Evolutionary conservation across 2,329 filamentous ascomycete species (phyloP), one percentile per base, ranked within the genome.

Genomic region (Massarina eburnea): DNA sequence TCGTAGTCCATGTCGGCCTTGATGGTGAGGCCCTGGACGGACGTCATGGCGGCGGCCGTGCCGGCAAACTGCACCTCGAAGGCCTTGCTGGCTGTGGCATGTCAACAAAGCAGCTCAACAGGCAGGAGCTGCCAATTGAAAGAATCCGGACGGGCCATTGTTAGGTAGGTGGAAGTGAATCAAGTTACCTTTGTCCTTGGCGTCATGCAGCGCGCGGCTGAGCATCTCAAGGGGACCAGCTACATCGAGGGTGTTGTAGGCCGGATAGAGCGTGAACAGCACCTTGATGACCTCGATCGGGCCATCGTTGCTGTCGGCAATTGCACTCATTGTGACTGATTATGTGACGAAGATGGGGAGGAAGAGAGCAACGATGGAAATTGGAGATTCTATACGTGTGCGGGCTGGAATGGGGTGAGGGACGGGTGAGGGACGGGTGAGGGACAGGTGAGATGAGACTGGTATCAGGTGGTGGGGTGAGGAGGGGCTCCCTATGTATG

Each of bases 1-100:
- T 88, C 86, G 78, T 82, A 90, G 67, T 83, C 79, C 70, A 91
- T 84, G 71, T 94, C 85, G 51, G 87, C 83, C 61, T 82, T 81
- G 70, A 94, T 76, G 58, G 83, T 77, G 64, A 86, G 80, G 56
- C 88, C 88, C 70, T 90, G 79, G 44, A 70, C 70, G 35, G 80
- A 79, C 46, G 73, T 73, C 61, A 78, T 74, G 52, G 73, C 65
- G 45, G 76, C 71, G 29, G 67, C 58, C 9, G 71, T 62, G 45
- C 75, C 77, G 39, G 73, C 75, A 48, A 80, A 74, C 45, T 77
- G 77, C 67, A 76, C 70, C 59, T 80, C 75, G 67, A 81, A 79
- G 46, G 76, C 79, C 63, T 78, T 76, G 66, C 69, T 73, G 24
- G 72, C 77, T 80, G 51, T 15, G 14, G 32, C 15, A 24, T 52